Evolutionary conservation across 2,329 filamentous ascomycete species (phyloP).

Genomic region (Cryphonectria nitschkei): DNA sequence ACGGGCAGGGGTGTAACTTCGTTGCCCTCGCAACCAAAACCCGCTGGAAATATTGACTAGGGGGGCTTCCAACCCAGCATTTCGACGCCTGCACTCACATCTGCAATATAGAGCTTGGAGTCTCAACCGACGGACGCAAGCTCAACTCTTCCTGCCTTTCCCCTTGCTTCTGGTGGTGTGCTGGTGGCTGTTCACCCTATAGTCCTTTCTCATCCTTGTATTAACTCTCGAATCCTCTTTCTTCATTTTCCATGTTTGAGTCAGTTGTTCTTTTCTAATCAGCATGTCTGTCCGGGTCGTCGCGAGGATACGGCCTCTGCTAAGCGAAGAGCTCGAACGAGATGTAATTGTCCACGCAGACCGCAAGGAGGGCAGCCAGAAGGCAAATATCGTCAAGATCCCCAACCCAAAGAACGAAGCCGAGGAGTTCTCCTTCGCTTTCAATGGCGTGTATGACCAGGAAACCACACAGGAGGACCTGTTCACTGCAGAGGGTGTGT

Average conservation of each 20-base stretch:
- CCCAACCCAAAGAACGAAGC: conserved; percentile 91
- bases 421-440: conserved; percentile 92
- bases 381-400: conserved; percentile 77
- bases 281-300: conserved; percentile 79
- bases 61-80: background rate
- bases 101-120: background rate
- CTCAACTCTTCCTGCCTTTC: background rate
- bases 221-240: background rate
- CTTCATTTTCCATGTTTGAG: background rate
- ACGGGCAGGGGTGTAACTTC: background rate
- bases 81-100: background rate
- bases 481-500: conserved; percentile 84
- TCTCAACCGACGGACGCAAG: background rate
- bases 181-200: background rate
- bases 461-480: conserved; percentile 80
- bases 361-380: conserved; percentile 61
- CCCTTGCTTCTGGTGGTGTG: background rate
- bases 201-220: background rate
- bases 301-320: conserved; percentile 84
- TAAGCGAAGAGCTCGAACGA: conserved; percentile 82
- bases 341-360: conserved; percentile 81
- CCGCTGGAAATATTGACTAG: conserved; percentile 18
- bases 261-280: background rate
- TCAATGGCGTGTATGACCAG: conserved; percentile 89
- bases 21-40: conserved; percentile 14